Conservation (phyloP, 257 asterid genomes). For the Solanum raphanifolium region DNA sequence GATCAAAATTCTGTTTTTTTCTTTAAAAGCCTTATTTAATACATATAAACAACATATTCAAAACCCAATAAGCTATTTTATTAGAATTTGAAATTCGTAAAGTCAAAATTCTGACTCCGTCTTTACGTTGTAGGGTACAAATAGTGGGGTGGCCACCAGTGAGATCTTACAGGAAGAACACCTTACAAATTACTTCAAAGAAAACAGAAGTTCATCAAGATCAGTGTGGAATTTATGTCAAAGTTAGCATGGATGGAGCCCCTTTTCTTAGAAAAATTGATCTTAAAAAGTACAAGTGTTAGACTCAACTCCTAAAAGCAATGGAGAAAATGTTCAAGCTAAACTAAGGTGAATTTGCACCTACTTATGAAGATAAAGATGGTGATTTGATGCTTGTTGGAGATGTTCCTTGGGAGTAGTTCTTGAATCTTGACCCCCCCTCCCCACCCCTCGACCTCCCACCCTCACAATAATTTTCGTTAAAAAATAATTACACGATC, state of each 20-base stretch:
- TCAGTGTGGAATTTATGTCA: neutral
- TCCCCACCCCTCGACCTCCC: too few relatives aligned
- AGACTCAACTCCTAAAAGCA: slow-evolving; percentile 37
- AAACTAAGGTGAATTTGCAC: slow-evolving; percentile 39
- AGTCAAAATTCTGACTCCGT: too few relatives aligned
- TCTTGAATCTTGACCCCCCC: neutral
- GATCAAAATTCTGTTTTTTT: too few relatives aligned
- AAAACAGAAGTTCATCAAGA: neutral
- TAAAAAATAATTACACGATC: neutral
- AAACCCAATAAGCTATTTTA: too few relatives aligned
- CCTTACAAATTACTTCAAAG: neutral
- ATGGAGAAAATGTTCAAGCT: slow-evolving; percentile 53
- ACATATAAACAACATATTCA: too few relatives aligned
- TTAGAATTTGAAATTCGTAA: too few relatives aligned
- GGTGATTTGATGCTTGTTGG: slow-evolving; percentile 71
- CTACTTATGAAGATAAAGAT: slow-evolving; percentile 13
- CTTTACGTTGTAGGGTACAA: neutral
- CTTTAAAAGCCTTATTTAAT: too few relatives aligned
- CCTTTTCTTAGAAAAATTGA: slow-evolving; percentile 57
- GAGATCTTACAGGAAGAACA: neutral
- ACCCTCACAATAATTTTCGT: neutral
- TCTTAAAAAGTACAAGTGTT: slow-evolving; percentile 29
- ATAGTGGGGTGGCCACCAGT: neutral
- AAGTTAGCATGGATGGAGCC: slow-evolving; percentile 21
- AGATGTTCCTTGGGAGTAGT: slow-evolving; percentile 31